Evolutionary conservation across 306 rosid genomes (phyloP).

Genomic region (Vicia sativa): DNA sequence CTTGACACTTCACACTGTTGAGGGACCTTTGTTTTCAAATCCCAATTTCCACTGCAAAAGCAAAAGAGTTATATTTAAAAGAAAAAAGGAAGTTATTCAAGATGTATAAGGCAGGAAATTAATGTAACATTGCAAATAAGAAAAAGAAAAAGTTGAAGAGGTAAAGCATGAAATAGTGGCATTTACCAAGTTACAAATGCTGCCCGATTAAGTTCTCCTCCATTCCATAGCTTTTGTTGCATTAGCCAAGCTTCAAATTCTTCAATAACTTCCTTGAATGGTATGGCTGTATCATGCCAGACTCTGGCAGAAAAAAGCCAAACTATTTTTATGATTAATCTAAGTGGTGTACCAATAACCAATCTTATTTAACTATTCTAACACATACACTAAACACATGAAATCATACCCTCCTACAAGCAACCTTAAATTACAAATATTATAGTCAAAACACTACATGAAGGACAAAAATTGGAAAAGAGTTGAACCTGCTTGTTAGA

Average conservation of each 20-base stretch:
- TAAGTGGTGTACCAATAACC: constrained; percentile 1
- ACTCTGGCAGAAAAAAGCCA: constrained; percentile 52
- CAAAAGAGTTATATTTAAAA: constrained; percentile 21
- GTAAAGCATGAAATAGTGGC: constrained; percentile 26
- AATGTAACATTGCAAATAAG: not conserved
- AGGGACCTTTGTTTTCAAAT: constrained; percentile 91
- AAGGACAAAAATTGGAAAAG: constrained; percentile 1
- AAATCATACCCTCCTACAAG: constrained; percentile 24
- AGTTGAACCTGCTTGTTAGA: constrained; percentile 19
- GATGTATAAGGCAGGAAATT: not conserved
- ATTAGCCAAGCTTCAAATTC: constrained; percentile 83
- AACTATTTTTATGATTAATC: not conserved
- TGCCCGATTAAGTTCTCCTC: constrained; percentile 62
- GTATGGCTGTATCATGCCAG: constrained; percentile 95
- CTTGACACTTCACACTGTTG: constrained; percentile 87
- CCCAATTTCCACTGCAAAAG: constrained; percentile 91
- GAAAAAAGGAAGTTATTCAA: constrained; percentile 2
- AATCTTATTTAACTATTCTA: constrained; percentile 21
- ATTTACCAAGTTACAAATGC: constrained; percentile 87
- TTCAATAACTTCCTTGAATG: constrained; percentile 71
- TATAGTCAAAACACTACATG: constrained; percentile 10
- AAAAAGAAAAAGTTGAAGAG: constrained; percentile 22
- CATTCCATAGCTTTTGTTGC: constrained; percentile 66
- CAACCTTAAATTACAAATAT: constrained; percentile 22
- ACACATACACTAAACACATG: constrained; percentile 1